These are phyloP conservation scores for Byssothecium circinans DNA, from an alignment of 2,329 filamentous ascomycete genomes.

Conservation along the genomic window DNA sequence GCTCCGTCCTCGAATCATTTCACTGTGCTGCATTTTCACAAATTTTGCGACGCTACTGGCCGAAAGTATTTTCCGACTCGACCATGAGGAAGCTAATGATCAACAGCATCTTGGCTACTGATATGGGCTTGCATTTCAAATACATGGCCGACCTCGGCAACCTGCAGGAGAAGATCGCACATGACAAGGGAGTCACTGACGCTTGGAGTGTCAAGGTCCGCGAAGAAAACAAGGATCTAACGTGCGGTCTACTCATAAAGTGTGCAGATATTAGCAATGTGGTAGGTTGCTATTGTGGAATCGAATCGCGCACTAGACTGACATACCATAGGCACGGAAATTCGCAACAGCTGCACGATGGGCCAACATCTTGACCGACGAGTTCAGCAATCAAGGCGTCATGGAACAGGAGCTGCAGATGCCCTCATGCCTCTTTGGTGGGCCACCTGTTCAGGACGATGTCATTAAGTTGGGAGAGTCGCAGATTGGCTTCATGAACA, in stretches of 20 bases:
- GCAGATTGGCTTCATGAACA: slow-evolving; percentile 94
- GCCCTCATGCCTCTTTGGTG: slow-evolving; percentile 79
- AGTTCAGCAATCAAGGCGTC: slow-evolving; percentile 87
- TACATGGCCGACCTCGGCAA: slow-evolving; percentile 90
- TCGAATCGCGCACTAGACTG: slow-evolving; percentile 5
- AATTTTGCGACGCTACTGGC: slow-evolving; percentile 91
- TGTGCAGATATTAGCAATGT: slow-evolving; percentile 99
- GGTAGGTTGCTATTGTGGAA: slow-evolving; percentile 59
- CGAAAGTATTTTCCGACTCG: slow-evolving; percentile 73
- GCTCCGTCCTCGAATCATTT: slow-evolving; percentile 94
- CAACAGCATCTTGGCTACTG: slow-evolving; percentile 93
- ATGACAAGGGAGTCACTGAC: slow-evolving; percentile 64
- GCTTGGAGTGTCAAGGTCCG: slow-evolving; percentile 76
- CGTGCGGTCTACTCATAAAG: slow-evolving; percentile 94
- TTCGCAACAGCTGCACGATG: slow-evolving; percentile 82
- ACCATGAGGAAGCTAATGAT: slow-evolving; percentile 90
- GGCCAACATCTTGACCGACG: slow-evolving; percentile 92
- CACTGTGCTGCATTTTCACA: slow-evolving; percentile 97
- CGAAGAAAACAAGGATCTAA: slow-evolving; percentile 74
- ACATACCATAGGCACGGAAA: slow-evolving; percentile 67
- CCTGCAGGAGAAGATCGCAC: slow-evolving; percentile 74
- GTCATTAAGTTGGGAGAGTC: slow-evolving; percentile 79
- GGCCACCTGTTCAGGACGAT: slow-evolving; percentile 79
- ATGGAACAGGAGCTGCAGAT: slow-evolving; percentile 91
- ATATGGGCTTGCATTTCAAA: slow-evolving; percentile 96